Base-by-base conservation (phyloP, 495 filamentous ascomycete species). In the Podospora sp. region DNA sequence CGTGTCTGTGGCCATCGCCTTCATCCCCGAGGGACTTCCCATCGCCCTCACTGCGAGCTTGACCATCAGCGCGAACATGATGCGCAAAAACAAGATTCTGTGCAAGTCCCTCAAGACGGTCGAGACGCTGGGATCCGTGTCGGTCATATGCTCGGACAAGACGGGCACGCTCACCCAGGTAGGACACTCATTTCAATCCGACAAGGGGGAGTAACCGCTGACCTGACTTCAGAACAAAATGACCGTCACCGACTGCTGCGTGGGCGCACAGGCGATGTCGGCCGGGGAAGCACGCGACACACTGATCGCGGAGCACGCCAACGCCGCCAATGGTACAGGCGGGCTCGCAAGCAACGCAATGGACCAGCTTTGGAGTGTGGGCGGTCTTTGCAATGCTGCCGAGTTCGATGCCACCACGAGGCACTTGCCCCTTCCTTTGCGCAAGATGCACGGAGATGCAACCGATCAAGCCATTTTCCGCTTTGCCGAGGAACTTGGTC, bases 401-500 rank as follows among this genome's bases (percentile, higher is more conserved):
- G 83, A 87, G 40, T 92, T 92, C 62, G 90, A 92, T 64, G 82
- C 88, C 1, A 72, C 84, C 0, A 87, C 86, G 0, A 75, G 81
- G 56, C 71, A 82, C 52, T 65, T 85, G 5, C 86, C 87, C 0
- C 66, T 89, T 0, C 68, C 81, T 20, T 74, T 87, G 11, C 83
- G 89, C 8, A 83, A 82, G 29, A 84, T 92, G 53, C 85, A 87
- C 66, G 91, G 90, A 26, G 89, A 92, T 71, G 88, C 90, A 5
- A 92, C 91, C 0, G 90, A 92, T 75, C 84, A 87, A 60, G 89
- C 91, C 8, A 82, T 91, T 27, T 76, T 93, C 20, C 83, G 89
- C 35, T 87, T 92, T 58, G 84, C 88, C 0, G 89, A 91, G 71
- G 78, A 77, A 12, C 76, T 90, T 5, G 80, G 81, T 1, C 75